Evolutionary conservation across 1,284 basidiomycete species (phyloP), one percentile per base, ranked within the genome.

Genomic region (Malassezia sp.): DNA sequence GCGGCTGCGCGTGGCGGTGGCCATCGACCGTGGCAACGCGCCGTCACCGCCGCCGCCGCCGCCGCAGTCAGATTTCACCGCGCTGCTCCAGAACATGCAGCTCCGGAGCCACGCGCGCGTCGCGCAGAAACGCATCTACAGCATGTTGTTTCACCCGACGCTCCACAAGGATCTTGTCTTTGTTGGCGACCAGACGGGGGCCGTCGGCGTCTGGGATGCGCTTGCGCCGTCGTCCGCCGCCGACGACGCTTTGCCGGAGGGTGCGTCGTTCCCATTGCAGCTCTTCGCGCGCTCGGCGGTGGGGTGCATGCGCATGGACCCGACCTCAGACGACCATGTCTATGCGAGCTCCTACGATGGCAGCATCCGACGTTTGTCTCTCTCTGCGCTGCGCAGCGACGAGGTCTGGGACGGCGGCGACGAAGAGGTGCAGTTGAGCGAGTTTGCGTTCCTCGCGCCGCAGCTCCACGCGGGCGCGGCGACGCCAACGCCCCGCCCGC

Each of bases 161-260:
- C 43, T 28, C 9, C 61, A 66, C 8, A 60, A 64, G 33, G 59
- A 67, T 42, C 49, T 69, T 4, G 34, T 69, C 12, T 67, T 69
- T 37, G 54, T 60, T 5, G 66, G 64, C 10, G 66, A 69, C 45
- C 65, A 66, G 38, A 61, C 62, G 29, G 66, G 66, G 2, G 41
- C 42, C 3, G 55, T 69, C 22, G 63, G 65, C 7, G 53, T 67
- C 0, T 69, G 66, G 66, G 61, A 67, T 32, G 59, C 64, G 10
- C 34, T 45, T 7, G 53, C 54, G 1, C 38, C 37, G 7, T 10
- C 49, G 2, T 40, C 52, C n/a, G 57, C 53, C n/a, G 51, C 56
- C n/a, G 40, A 52, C 11, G 52, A 52, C 5, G 44, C 46, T 10
- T 39, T 57, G 17, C 49, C 46, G 0, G 38, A 53, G 15, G 66